Conservation (phyloP, 805 yeast species). For the Schwanniomyces yamadae region DNA sequence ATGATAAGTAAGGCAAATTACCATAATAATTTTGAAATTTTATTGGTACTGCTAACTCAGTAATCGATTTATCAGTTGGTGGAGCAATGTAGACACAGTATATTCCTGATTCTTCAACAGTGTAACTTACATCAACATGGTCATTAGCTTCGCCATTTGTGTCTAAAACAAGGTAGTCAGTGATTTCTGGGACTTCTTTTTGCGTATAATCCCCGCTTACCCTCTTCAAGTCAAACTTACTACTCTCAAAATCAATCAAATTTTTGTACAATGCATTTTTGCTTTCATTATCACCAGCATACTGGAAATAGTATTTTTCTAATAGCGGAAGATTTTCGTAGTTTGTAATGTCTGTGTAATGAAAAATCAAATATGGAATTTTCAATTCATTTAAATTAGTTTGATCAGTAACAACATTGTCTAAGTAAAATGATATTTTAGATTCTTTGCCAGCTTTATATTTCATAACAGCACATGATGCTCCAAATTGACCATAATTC, state of each 20-base stretch:
- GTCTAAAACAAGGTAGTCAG: conserved; percentile 9
- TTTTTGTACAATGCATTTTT: conserved; percentile 10
- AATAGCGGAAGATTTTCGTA: conserved; percentile 18
- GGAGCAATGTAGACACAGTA: conserved; percentile 33
- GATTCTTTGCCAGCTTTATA: conserved; percentile 3
- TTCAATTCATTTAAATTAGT: conserved; percentile 8
- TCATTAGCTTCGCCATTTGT: conserved; percentile 2
- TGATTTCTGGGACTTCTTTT: too few relatives aligned
- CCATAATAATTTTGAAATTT: conserved; percentile 24
- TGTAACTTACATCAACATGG: conserved; percentile 11
- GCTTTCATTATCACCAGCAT: conserved; percentile 5
- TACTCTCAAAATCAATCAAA: conserved; percentile 13
- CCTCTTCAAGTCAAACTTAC: conserved; percentile 13
- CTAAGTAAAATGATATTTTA: not conserved
- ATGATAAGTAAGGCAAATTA: conserved; percentile 17
- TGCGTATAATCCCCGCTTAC: too few relatives aligned
- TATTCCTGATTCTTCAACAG: conserved; percentile 21
- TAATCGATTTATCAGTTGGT: conserved; percentile 13
- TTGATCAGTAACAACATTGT: not conserved
- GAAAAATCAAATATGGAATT: conserved; percentile 25
- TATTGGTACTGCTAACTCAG: conserved; percentile 16
- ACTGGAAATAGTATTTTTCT: conserved; percentile 10
- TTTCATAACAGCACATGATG: conserved; percentile 6
- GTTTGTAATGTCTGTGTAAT: conserved; percentile 20
- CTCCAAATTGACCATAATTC: conserved; percentile 4